phyloP scores from a whole-genome alignment of 1,284 basidiomycete genomes.

The Cutaneotrichosporon sp. region DNA sequence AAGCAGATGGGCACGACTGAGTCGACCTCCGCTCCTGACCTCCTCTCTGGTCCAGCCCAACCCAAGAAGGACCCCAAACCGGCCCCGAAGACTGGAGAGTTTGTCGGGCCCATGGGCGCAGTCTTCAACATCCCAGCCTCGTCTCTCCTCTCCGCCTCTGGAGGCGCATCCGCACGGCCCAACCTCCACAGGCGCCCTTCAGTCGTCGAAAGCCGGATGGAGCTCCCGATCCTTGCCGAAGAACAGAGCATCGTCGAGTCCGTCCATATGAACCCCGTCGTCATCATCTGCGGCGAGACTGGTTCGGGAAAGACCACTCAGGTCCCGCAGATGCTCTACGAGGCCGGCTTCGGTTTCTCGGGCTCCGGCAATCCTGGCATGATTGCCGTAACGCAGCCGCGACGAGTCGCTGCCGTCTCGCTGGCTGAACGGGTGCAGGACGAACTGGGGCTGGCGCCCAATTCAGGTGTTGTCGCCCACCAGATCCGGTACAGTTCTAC shows the following conservation, averaged over 20 bases:
- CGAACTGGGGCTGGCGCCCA: conserved; percentile 68
- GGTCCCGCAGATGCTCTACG: conserved; percentile 86
- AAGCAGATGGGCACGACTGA: conserved; percentile 54
- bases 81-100: conserved; percentile 24
- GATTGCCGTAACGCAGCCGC: conserved; percentile 96
- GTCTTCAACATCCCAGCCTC: conserved; percentile 36
- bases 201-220: conserved; percentile 69
- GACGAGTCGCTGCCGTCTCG: conserved; percentile 93
- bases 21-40: conserved; percentile 5
- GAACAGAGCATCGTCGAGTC: conserved; percentile 94
- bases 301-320: conserved; percentile 99
- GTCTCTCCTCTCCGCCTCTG: conserved; percentile 33
- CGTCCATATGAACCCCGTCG: conserved; percentile 74
- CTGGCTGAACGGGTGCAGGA: conserved; percentile 87
- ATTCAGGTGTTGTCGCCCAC: conserved; percentile 76
- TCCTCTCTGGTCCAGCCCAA: conserved; percentile 22
- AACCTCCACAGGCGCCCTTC: conserved; percentile 64
- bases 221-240: conserved; percentile 85
- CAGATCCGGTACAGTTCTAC: conserved; percentile 97
- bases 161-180: conserved; percentile 52
- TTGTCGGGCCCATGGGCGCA: conserved; percentile 47
- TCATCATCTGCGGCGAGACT: conserved; percentile 75
- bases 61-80: conserved; percentile 17
- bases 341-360: conserved; percentile 87
- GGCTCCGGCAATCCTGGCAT: conserved; percentile 94